Evolutionary conservation across 2,329 filamentous ascomycete species (phyloP).

Genomic region (Microcyclospora pomicola): DNA sequence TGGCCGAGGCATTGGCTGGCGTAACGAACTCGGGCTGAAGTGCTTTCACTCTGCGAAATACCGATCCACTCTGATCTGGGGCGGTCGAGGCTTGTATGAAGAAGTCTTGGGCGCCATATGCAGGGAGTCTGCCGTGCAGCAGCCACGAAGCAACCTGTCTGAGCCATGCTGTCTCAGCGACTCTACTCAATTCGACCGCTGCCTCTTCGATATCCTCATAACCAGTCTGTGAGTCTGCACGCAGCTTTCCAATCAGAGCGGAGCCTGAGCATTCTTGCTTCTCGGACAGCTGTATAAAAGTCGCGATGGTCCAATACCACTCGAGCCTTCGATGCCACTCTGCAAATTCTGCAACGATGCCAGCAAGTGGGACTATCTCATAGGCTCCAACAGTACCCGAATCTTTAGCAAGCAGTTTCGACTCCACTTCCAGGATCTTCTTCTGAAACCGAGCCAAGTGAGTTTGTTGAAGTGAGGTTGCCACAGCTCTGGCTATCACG

Average conservation of each 20-base stretch:
- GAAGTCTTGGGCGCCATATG: slow-evolving; percentile 69
- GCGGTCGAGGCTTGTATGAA: slow-evolving; percentile 43
- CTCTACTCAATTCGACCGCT: slow-evolving; percentile 54
- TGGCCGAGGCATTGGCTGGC: slow-evolving; percentile 58
- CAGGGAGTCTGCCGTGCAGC: slow-evolving; percentile 70
- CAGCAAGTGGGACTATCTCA: slow-evolving; percentile 81
- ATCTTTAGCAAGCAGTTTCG: slow-evolving; percentile 60
- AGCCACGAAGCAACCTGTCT: slow-evolving; percentile 85
- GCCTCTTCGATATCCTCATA: slow-evolving; percentile 74
- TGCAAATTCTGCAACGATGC: slow-evolving; percentile 71
- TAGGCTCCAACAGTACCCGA: slow-evolving; percentile 75
- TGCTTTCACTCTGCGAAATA: slow-evolving; percentile 43
- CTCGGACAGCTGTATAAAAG: slow-evolving; percentile 44
- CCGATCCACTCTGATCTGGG: slow-evolving; percentile 23
- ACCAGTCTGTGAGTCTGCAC: slow-evolving; percentile 68
- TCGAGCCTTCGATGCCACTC: slow-evolving; percentile 73
- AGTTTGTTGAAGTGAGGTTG: slow-evolving; percentile 57
- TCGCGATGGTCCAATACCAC: slow-evolving; percentile 66
- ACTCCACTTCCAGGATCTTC: slow-evolving; percentile 75
- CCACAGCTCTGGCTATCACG: slow-evolving; percentile 75
- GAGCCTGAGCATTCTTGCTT: slow-evolving; percentile 31
- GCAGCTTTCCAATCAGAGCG: slow-evolving; percentile 61
- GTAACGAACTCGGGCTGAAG: slow-evolving; percentile 72
- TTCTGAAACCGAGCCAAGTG: slow-evolving; percentile 71
- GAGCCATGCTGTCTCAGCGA: slow-evolving; percentile 83